These are phyloP conservation scores for Paracamarosporium sp. DNA, from an alignment of 2,329 filamentous ascomycete genomes.

Conservation along the genomic window DNA sequence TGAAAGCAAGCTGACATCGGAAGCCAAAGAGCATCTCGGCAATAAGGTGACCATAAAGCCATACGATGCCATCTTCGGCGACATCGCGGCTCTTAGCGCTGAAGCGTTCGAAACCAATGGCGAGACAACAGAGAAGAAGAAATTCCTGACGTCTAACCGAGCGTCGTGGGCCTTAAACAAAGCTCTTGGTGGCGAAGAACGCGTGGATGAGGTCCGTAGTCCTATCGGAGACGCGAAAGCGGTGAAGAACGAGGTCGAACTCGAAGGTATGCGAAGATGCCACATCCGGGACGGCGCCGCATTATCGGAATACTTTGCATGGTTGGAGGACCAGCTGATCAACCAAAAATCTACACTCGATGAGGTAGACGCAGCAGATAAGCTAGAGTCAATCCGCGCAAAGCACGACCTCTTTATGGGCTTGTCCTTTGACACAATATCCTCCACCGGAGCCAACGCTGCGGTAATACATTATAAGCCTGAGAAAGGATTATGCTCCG, in stretches of 20 bases:
- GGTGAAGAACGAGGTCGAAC: slow-evolving; percentile 87
- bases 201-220: slow-evolving; percentile 85
- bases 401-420: slow-evolving; percentile 81
- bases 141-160: slow-evolving; percentile 85
- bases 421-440: slow-evolving; percentile 94
- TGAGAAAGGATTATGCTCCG: slow-evolving; percentile 79
- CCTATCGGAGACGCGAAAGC: slow-evolving; percentile 91
- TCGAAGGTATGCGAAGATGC: slow-evolving; percentile 91
- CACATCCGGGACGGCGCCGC: slow-evolving; percentile 94
- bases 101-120: slow-evolving; percentile 39
- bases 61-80: slow-evolving; percentile 81
- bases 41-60: slow-evolving; percentile 77
- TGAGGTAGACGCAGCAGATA: slow-evolving; percentile 90
- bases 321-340: slow-evolving; percentile 88
- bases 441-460: slow-evolving; percentile 89
- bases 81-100: slow-evolving; percentile 71
- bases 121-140: slow-evolving; percentile 53
- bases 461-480: slow-evolving; percentile 95
- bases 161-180: slow-evolving; percentile 92
- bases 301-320: slow-evolving; percentile 90
- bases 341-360: slow-evolving; percentile 77
- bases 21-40: slow-evolving; percentile 73
- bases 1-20: slow-evolving; percentile 73
- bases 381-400: slow-evolving; percentile 78
- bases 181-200: slow-evolving; percentile 82